A percentile compares a stretch with the other conserved stretches of the same genome.
phyloP scores from a whole-genome alignment of 306 rosid species.

The Quercus gilva region DNA sequence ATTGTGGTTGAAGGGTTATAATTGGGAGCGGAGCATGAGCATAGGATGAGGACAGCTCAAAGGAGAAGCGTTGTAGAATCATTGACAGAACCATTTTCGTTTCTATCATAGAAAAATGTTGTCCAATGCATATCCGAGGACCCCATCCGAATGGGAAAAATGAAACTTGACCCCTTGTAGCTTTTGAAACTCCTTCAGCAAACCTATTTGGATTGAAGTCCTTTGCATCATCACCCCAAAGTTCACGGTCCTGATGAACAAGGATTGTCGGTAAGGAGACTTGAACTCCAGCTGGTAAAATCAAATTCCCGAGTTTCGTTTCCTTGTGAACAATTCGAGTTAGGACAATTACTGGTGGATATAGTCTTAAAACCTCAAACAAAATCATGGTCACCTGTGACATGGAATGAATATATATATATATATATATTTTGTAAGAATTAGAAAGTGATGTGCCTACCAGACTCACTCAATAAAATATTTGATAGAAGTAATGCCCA shows the following conservation, averaged over 20 bases:
- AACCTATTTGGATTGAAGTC: constrained; percentile 47
- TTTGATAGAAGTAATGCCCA: no score
- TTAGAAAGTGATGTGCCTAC: neutral
- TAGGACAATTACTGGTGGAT: constrained; percentile 20
- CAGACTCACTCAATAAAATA: no score
- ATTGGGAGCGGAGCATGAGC: constrained; percentile 33
- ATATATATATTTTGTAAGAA: no score
- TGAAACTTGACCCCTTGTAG: constrained; percentile 14
- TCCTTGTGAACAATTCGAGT: neutral
- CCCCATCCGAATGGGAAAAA: constrained; percentile 44
- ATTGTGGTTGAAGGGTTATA: constrained; percentile 30
- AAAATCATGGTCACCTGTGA: constrained; percentile 56
- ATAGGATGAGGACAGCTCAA: constrained; percentile 41
- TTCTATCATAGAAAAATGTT: constrained; percentile 40
- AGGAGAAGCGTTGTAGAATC: constrained; percentile 36
- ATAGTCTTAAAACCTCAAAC: constrained; percentile 60
- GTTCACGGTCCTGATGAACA: constrained; percentile 24
- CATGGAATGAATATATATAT: neutral
- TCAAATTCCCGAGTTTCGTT: constrained; percentile 26
- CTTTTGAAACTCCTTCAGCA: constrained; percentile 34
- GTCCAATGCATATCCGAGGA: constrained; percentile 45
- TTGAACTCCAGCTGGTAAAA: constrained; percentile 29
- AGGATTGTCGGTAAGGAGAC: neutral
- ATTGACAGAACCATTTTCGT: constrained; percentile 37
- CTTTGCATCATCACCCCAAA: constrained; percentile 43